Evolutionary conservation across 768 basidiomycete species (phyloP).

Genomic region (Rhizopogon rudus): DNA sequence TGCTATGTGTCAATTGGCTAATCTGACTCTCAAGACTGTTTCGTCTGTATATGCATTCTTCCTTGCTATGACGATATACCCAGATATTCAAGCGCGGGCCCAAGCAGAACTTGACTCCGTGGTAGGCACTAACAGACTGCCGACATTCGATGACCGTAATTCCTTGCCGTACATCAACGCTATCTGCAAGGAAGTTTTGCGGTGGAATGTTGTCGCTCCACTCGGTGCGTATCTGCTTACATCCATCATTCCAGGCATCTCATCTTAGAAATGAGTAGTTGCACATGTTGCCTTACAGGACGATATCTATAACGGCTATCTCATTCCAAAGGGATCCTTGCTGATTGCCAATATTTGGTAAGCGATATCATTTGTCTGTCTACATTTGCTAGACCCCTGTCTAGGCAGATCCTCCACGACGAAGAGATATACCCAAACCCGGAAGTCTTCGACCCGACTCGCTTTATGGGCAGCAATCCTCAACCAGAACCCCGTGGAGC

Average conservation of each 20-base stretch:
- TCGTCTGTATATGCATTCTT: conserved; percentile 11
- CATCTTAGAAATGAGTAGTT: neutral
- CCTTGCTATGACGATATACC: conserved; percentile 12
- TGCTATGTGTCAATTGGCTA: conserved; percentile 14
- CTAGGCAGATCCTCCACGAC: conserved; percentile 10
- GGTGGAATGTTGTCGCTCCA: neutral
- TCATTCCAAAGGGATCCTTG: conserved; percentile 14
- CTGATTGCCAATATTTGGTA: conserved; percentile 9
- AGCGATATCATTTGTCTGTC: neutral
- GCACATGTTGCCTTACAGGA: conserved; percentile 11
- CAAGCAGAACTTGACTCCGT: conserved; percentile 11
- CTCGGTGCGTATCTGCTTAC: neutral
- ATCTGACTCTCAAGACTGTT: conserved; percentile 11
- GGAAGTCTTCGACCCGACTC: conserved; percentile 6
- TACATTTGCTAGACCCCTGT: neutral
- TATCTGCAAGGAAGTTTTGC: conserved; percentile 12
- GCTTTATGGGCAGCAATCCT: conserved; percentile 5
- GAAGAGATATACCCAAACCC: conserved; percentile 8
- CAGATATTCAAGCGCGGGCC: conserved; percentile 5
- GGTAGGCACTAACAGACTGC: conserved; percentile 9
- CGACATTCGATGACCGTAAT: conserved; percentile 7
- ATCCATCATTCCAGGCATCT: neutral
- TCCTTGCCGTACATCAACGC: conserved; percentile 12
- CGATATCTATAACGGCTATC: conserved; percentile 11
- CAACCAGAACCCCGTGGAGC: conserved; percentile 4